Evolutionary conservation across 768 basidiomycete species (phyloP).

Genomic region (Pleurotus ostreatus): DNA sequence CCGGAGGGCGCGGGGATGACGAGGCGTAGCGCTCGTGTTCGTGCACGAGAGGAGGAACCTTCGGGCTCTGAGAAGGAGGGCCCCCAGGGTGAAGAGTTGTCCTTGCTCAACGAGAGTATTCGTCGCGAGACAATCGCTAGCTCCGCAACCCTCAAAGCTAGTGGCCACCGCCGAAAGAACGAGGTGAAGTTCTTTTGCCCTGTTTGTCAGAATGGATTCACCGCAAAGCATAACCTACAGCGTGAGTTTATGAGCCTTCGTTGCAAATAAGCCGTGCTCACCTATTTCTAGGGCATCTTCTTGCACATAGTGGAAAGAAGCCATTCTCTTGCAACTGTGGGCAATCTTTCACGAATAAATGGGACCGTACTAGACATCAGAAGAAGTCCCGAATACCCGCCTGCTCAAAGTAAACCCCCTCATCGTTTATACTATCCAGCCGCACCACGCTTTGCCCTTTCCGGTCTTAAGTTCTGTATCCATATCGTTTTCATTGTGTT

Average conservation of each 20-base stretch:
- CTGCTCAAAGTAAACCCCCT: neutral
- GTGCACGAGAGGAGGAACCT: constrained; percentile 2
- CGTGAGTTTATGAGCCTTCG: neutral
- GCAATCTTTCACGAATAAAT: constrained; percentile 5
- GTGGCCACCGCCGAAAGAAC: constrained; percentile 3
- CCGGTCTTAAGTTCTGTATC: neutral
- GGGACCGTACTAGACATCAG: constrained; percentile 6
- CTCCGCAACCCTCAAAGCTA: constrained; percentile 3
- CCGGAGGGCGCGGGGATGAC: neutral
- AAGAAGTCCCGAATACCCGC: constrained; percentile 4
- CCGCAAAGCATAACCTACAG: constrained; percentile 6
- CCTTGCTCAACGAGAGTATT: neutral
- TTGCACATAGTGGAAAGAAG: neutral
- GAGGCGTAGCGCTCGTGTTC: neutral
- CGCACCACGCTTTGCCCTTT: neutral
- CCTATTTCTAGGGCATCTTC: neutral
- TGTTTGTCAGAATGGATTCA: constrained; percentile 2
- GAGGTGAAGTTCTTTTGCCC: constrained; percentile 2
- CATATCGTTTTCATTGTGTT: neutral
- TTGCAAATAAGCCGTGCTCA: neutral
- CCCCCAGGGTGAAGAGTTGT: neutral
- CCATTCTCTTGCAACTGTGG: constrained; percentile 6
- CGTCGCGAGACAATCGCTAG: constrained; percentile 4
- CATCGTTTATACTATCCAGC: neutral
- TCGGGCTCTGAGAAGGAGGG: neutral